A percentile compares a stretch with the other conserved stretches of the same genome.
Evolutionary conservation across 2,329 filamentous ascomycete species (phyloP).

Genomic region (Cordyceps tenuipes): DNA sequence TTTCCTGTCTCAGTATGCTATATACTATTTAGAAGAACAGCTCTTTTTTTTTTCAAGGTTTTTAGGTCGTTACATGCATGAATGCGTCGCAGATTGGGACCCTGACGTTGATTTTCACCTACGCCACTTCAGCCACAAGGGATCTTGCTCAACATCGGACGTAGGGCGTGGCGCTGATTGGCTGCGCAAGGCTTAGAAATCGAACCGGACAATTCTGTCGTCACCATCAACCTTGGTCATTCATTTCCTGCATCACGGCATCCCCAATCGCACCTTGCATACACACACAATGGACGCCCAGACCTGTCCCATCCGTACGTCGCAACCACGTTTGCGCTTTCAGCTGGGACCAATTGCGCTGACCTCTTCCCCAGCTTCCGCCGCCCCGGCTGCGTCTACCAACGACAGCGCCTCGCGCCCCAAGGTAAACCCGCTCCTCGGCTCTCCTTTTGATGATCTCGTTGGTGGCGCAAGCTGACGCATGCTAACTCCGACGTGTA

Average conservation of each 20-base stretch:
- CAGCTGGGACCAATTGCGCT: neutral
- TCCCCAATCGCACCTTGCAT: neutral
- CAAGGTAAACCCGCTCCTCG: slow-evolving; percentile 6
- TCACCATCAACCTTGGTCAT: neutral
- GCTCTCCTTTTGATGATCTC: neutral
- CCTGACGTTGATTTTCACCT: neutral
- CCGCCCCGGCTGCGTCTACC: slow-evolving; percentile 7
- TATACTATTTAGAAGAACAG: neutral
- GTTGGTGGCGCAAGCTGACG: neutral
- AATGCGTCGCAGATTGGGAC: neutral
- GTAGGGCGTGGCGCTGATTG: neutral
- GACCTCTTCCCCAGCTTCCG: slow-evolving; percentile 9
- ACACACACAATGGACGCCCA: slow-evolving; percentile 26
- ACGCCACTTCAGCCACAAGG: neutral
- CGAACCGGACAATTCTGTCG: slow-evolving; percentile 5
- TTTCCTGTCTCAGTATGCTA: neutral
- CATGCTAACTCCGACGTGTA: slow-evolving; percentile 28
- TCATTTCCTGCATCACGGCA: neutral
- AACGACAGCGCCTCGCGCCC: slow-evolving; percentile 11
- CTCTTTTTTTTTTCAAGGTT: too few species aligned
- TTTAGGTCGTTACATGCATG: too few species aligned
- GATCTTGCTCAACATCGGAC: neutral
- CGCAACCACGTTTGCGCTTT: neutral
- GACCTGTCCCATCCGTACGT: neutral
- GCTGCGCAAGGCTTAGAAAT: slow-evolving; percentile 11